Evolutionary conservation across 352 stramenopile species (phyloP), one percentile per base, ranked within the genome.

Genomic region (Phytophthora nicotianae): DNA sequence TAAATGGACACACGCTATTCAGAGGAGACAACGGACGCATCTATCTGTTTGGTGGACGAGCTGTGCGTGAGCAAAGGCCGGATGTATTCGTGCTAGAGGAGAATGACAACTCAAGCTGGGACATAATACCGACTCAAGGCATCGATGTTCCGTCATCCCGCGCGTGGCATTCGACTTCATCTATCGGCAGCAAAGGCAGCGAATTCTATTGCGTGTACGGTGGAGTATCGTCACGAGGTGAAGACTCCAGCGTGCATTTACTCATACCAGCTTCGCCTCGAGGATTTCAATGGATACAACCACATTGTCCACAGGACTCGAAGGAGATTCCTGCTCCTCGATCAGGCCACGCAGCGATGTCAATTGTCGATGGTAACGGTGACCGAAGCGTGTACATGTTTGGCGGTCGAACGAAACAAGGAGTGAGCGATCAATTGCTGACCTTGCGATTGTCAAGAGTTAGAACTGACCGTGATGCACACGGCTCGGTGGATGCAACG

Each of bases 1-100:
- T 89, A 6, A 92, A 90, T 40, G 83, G 83, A 5, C 83, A 92
- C 24, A 72, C 66, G 1, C 58, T 92, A n/a, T 88, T 88, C 37
- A 43, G 33, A 48, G 72, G 61, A 19, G 21, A 27, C 3, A 57
- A 66, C 16, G 52, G 21, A 3, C 46, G 46, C 29, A 70, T 83
- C 24, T 75, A 73, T 40, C 50, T 90, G 1, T 87, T 85, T 54
- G 83, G 81, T 17, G 83, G 83, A 26, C 74, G 83, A 48, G 75
- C 81, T 21, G 71, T 90, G 5, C 75, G 83, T 1, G 83, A 92
- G 40, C 81, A 89, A 51, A 79, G 81, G 37, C 48, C 66, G 4
- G 26, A 65, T 14, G 55, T 90, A 26, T 91, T 80, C 56, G 75
- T 74, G 3, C 43, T 83, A 45, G 75, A 89, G 11, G 32, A 72